Evolutionary conservation across 768 basidiomycete genomes (phyloP), one percentile per base, ranked within the genome.

Genomic region (Tylopilus subfusipes): DNA sequence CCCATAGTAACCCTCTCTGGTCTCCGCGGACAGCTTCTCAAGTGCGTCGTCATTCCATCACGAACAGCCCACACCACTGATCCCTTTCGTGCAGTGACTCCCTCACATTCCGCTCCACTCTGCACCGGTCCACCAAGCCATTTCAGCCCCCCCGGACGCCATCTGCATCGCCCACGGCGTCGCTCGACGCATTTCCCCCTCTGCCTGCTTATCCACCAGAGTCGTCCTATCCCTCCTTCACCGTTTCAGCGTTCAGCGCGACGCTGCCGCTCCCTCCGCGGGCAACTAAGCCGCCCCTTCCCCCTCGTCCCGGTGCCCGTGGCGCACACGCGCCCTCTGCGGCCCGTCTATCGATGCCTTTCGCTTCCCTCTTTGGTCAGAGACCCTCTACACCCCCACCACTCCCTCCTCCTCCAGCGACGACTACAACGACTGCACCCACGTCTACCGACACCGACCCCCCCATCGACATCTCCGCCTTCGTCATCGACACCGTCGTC

Each of bases 1-100:
- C 78, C 80, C 30, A 69, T 93, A 13, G 78, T 93, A 4, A 92
- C 92, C 0, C 72, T 95, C 33, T 93, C 92, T 0, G 96, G 95
- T 5, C 72, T 98, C 25, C 76, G 94, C 21, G 94, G 92, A 7
- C 77, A 74, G 5, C 68, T 92, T 14, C 73, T 78, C 43, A 78
- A 79, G 86, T 90, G 71, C 54, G 82, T 73, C 46, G 21, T 22
- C 42, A 8, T 22, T 43, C 58, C 79, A 14, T 63, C 21, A 64
- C 56, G n/a, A 24, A 70, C 76, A 27, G 55, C 50, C 40, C 63
- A 1, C 73, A 64, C 2, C 67, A 77, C 53, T 62, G 68, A 40
- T 70, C 2, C 61, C 64, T 4, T 31, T 42, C 22, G 16, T 46
- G 29, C 54, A 78, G 75, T 33, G 66, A 68, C 42, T 60, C 66